Base-by-base conservation (phyloP, 805 yeast genomes). In the Saturnispora gosingensis region DNA sequence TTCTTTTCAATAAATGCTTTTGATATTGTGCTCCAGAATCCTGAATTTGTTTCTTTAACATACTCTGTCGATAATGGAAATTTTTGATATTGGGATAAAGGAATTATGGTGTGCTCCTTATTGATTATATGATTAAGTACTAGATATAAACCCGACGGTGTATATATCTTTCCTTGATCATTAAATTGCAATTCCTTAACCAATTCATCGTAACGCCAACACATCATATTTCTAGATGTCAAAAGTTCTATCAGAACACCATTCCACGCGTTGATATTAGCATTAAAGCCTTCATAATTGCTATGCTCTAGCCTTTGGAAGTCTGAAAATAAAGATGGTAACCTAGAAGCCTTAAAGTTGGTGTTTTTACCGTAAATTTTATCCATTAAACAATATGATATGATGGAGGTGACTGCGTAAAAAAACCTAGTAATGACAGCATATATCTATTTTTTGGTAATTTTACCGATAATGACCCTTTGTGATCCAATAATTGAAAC, bases 261-360 rank as follows among this genome's bases (percentile, higher is more conserved):
- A 45, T 61, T 66, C 82, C 82, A 77, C 3, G 77, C 75, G 4
- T 57, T 57, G 13, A 77, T 25, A 55, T 77, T 77, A 15, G 82
- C 82, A 22, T 63, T 69, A 51, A 67, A 76, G 6, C 82, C 82
- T 51, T 74, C 80, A 3, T 66, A 68, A 54, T 77, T 77, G 3
- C 63, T 45, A 11, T 71, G 74, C 51, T 67, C 64, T 30, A 77
- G 63, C n/a, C 70, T 63, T 9, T 66, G 56, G 55, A 75, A 77
- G 55, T 77, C 74, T 2, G 80, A 73, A 53, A 69, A 77, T 43
- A 77, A 65, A n/a, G 81, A 76, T 5, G 66, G 61, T 34, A 74
- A 61, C 25, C 82, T 63, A 9, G 72, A 58, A 7, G 34, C 46
- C n/a, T 53, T 44, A 28, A 55, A 55, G 11, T 55, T 51, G 3